phyloP scores from a whole-genome alignment of 176 grass and related monocot species.

The Oryza glumipatula region DNA sequence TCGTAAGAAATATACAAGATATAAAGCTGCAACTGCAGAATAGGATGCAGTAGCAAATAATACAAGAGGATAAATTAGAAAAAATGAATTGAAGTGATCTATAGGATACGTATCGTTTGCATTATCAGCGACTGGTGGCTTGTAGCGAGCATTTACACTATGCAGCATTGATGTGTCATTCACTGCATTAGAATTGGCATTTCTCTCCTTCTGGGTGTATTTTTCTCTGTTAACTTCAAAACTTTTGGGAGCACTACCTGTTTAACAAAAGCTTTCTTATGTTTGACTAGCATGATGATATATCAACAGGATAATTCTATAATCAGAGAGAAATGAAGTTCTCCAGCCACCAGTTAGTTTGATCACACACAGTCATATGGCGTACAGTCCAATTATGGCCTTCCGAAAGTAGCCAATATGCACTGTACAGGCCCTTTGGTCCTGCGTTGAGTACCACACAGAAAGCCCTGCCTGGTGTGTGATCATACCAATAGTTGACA shows the following conservation, averaged over 20 bases:
- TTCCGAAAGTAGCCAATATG: conserved; percentile 25
- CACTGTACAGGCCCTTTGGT: conserved; percentile 20
- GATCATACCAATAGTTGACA: conserved; percentile 18
- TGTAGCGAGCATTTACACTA: conserved; percentile 55
- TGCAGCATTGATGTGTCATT: conserved; percentile 47
- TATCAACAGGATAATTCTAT: conserved; percentile 36
- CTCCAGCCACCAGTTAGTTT: conserved; percentile 32
- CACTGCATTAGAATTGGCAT: conserved; percentile 50
- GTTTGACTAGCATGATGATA: conserved; percentile 39
- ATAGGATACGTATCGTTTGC: conserved; percentile 72
- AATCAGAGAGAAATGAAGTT: conserved; percentile 2
- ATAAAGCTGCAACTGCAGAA: conserved; percentile 2
- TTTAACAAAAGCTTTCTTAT: conserved; percentile 42
- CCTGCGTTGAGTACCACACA: not conserved
- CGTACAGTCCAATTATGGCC: conserved; percentile 30
- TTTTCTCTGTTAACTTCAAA: conserved; percentile 59
- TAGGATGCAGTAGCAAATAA: conserved; percentile 34
- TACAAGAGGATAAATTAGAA: conserved; percentile 39
- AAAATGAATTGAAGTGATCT: conserved; percentile 22
- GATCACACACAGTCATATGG: conserved; percentile 33
- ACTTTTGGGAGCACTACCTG: conserved; percentile 77
- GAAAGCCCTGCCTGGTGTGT: conserved; percentile 28
- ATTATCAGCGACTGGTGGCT: conserved; percentile 42
- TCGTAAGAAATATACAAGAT: conserved; percentile 15
- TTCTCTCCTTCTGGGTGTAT: conserved; percentile 49